Evolutionary conservation across 129 eudicot species (phyloP).

Genomic region (Lactuca sativa): DNA sequence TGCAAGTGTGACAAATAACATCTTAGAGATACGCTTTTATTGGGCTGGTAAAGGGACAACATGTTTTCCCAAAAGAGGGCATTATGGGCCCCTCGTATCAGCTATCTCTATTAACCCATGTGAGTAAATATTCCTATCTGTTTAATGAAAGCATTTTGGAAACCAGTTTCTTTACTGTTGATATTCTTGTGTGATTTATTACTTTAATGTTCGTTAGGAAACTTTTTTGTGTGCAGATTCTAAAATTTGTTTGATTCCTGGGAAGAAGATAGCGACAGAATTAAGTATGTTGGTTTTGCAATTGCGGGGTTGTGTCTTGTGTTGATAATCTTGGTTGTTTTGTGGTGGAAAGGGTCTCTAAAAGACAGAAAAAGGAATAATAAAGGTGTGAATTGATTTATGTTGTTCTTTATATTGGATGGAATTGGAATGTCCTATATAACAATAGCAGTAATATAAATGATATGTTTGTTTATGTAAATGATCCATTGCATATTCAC

Average conservation of each 20-base stretch:
- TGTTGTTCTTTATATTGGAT: background rate
- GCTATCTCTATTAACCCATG: conserved; percentile 79
- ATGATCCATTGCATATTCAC: too few species aligned
- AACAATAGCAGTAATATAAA: too few species aligned
- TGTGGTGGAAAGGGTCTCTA: conserved; percentile 52
- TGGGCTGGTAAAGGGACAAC: conserved; percentile 92
- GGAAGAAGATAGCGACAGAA: conserved; percentile 27
- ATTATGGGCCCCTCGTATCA: conserved; percentile 86
- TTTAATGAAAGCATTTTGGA: too few species aligned
- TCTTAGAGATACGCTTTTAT: conserved; percentile 75
- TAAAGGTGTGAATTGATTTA: conserved; percentile 35
- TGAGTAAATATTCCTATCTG: conserved; percentile 38
- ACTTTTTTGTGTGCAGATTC: conserved; percentile 44
- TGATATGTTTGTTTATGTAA: too few species aligned
- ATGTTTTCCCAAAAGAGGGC: conserved; percentile 70
- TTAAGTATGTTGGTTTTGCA: conserved; percentile 34
- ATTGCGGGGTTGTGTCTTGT: conserved; percentile 24
- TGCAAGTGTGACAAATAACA: conserved; percentile 50
- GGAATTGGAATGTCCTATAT: background rate
- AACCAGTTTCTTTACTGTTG: too few species aligned
- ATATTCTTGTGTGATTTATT: too few species aligned
- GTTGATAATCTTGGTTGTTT: conserved; percentile 22
- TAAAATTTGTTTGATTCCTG: conserved; percentile 33
- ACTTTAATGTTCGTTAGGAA: too few species aligned
- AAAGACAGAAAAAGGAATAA: conserved; percentile 25